phyloP scores from a whole-genome alignment of 2,329 filamentous ascomycete species.

The Claviceps digitariae region DNA sequence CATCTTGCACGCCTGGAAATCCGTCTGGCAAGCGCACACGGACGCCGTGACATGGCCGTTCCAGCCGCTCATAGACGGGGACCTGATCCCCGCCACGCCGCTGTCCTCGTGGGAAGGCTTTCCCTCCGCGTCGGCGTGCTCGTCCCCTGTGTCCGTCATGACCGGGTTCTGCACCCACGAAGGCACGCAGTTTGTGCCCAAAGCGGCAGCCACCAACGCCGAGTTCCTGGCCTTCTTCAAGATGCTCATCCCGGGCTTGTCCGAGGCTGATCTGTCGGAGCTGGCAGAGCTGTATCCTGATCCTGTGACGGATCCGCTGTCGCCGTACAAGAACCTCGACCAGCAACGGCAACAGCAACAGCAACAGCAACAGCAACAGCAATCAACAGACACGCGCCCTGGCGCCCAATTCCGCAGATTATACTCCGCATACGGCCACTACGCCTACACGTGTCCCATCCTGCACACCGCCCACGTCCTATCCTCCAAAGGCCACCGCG shows the following conservation, averaged over 20 bases:
- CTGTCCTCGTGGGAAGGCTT: conserved; percentile 38
- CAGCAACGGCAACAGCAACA: neutral
- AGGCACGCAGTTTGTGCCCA: conserved; percentile 49
- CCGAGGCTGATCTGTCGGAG: conserved; percentile 5
- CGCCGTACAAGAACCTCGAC: neutral
- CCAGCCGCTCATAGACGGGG: conserved; percentile 53
- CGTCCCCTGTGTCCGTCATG: conserved; percentile 28
- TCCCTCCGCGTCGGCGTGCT: neutral
- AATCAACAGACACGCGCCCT: neutral
- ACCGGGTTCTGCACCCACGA: conserved; percentile 62
- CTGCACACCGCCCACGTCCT: conserved; percentile 40
- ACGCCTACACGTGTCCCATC: conserved; percentile 51
- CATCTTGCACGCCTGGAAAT: conserved; percentile 23
- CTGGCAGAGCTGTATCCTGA: neutral
- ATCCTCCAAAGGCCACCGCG: conserved; percentile 16
- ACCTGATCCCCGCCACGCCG: conserved; percentile 43
- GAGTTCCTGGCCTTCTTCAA: conserved; percentile 50
- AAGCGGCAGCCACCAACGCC: conserved; percentile 27
- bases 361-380: neutral
- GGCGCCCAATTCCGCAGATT: conserved; percentile 43
- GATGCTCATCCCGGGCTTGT: conserved; percentile 44
- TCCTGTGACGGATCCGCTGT: neutral
- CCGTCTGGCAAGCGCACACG: conserved; percentile 30
- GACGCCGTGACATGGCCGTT: conserved; percentile 45
- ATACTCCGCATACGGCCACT: conserved; percentile 49